Evolutionary conservation across 2,329 filamentous ascomycete species (phyloP), one percentile per base, ranked within the genome.

Genomic region (Sarocladiaceae sp.): DNA sequence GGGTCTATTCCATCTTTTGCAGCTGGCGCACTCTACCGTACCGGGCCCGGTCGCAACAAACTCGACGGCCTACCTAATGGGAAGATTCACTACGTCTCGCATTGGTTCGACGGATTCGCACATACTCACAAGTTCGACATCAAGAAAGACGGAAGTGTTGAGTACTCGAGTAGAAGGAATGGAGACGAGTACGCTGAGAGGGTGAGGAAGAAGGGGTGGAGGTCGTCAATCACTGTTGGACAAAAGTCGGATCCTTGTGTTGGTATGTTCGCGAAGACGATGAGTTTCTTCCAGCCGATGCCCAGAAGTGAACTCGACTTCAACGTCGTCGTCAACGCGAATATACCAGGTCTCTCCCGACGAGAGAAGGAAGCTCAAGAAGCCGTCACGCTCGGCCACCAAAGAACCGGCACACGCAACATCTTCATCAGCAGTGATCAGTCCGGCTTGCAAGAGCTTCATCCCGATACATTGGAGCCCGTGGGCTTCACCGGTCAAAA

Each of bases 41-140:
- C 86, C 0, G 89, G 90, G 0, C 87, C 88, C 0, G 87, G 88
- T 1, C 76, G 79, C 25, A 81, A 79, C 64, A 77, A 78, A 33
- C 69, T 90, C 3, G 73, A 83, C n/a, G 64, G 70, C 39, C 10
- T 37, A 17, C 83, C 81, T 1, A 67, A 79, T 2, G 73, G 74
- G 3, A 82, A 83, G n/a, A 79, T 75, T 0, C 84, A 84, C 60
- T 72, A 75, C 28, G 74, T 85, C 12, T 80, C 76, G 1, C 88
- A 94, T 65, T 94, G 89, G 89, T 94, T 94, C 58, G 90, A 94
- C 63, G 87, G 87, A 5, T 83, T 90, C 54, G 79, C 82, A 3
- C 80, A 88, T 52, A 75, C 82, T 1, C 87, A 93, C 68, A 82
- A 80, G 25, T 93, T 93, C 63, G 77, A 89, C 53, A 86, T 93